These are phyloP conservation scores for Collybia sp. DNA, from an alignment of 768 basidiomycete species.

Conservation along the genomic window DNA sequence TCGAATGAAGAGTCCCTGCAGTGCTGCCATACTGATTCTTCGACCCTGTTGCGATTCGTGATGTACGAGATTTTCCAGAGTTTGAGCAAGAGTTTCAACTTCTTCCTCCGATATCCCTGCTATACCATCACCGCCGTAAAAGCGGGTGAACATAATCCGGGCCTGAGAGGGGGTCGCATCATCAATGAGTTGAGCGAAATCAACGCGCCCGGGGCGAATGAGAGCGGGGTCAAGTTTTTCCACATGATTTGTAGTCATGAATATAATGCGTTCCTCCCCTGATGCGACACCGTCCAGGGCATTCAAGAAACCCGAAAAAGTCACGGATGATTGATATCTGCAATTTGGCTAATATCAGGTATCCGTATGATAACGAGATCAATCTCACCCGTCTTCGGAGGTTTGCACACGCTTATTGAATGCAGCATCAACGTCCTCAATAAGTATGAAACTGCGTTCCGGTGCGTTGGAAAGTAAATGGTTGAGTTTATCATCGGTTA, in stretches of 20 bases:
- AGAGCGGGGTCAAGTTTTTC: constrained; percentile 88
- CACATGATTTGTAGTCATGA: constrained; percentile 98
- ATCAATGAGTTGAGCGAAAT: constrained; percentile 77
- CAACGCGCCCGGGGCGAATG: constrained; percentile 93
- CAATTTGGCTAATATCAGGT: constrained; percentile 3
- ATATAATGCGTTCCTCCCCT: constrained; percentile 95
- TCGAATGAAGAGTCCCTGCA: constrained; percentile 94
- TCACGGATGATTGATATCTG: constrained; percentile 92
- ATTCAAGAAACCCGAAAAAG: constrained; percentile 96
- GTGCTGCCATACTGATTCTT: constrained; percentile 88
- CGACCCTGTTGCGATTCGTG: constrained; percentile 46
- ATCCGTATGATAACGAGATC: neutral
- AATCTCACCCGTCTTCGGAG: constrained; percentile 82
- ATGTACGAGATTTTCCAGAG: constrained; percentile 50
- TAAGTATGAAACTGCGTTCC: constrained; percentile 88
- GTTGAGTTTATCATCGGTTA: constrained; percentile 95
- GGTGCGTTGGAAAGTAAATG: constrained; percentile 91
- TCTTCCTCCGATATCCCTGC: constrained; percentile 22
- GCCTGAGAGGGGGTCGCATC: constrained; percentile 86
- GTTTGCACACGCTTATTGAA: constrained; percentile 92
- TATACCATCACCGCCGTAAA: constrained; percentile 54
- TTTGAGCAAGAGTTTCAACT: constrained; percentile 40
- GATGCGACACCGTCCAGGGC: constrained; percentile 97
- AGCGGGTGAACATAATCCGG: constrained; percentile 69
- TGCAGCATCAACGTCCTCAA: constrained; percentile 97